Base-by-base conservation (phyloP, 805 yeast genomes). In the Candida boidinii region DNA sequence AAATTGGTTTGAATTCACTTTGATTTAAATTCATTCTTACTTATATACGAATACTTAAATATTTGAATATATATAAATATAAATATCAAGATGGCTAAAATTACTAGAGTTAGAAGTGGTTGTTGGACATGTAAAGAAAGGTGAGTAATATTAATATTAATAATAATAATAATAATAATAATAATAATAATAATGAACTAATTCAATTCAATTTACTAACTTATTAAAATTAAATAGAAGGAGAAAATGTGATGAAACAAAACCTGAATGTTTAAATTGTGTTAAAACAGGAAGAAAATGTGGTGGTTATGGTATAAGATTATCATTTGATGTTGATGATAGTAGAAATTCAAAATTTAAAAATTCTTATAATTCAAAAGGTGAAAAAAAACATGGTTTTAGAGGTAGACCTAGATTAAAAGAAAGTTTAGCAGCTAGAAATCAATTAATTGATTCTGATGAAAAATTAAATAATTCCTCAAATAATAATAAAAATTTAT, bases 51-150 rank as follows among this genome's bases (percentile, higher is more conserved):
- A 10, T 22, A 22, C 24, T 22, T 22, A 22, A n/a, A 22, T 22
- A n/a, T 22, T n/a, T 22, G 34, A 26, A 7, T 20, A 24, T 62
- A 39, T 46, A 4, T n/a, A n/a, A n/a, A n/a, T n/a, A n/a, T n/a
- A n/a, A n/a, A n/a, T n/a, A n/a, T n/a, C n/a, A n/a, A n/a, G n/a
- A n/a, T n/a, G n/a, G n/a, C n/a, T n/a, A 70, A 66, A 46, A 64
- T 68, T 8, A 65, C 64, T 5, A 44, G 78, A 36, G 76, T 73
- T 5, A 51, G 78, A 38, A 70, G 70, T 4, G 79, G 78, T 0
- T 73, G 79, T 39, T 67, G 75, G 66, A 72, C 75, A 1, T 73
- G 79, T 46, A 71, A 72, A 42, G 59, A 53, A 37, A 54, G 72
- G 69, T 64, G 41, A 21, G 68, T 48, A 11, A 10, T 15, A 2